Evolutionary conservation across 129 eudicot species (phyloP).

Genomic region (Tanacetum coccineum): DNA sequence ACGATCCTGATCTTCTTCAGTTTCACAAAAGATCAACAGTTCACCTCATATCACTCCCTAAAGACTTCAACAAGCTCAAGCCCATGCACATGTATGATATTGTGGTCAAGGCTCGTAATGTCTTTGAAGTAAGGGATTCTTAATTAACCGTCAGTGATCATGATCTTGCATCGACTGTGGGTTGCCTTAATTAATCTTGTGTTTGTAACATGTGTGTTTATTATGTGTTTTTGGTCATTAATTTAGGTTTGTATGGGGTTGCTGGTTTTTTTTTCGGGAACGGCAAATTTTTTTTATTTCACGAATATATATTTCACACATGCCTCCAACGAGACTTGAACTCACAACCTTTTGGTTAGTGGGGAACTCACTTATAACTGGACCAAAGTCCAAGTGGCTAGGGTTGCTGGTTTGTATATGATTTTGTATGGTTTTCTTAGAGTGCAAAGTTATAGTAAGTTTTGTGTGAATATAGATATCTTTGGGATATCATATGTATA

Average conservation of each 20-base stretch:
- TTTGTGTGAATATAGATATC: neutral
- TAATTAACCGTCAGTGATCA: neutral
- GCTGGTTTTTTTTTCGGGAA: too few species aligned
- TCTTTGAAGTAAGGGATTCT: slow-evolving; percentile 65
- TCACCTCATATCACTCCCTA: slow-evolving; percentile 81
- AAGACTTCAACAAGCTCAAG: slow-evolving; percentile 35
- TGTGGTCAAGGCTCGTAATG: slow-evolving; percentile 77
- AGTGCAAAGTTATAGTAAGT: neutral
- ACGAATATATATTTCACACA: too few species aligned
- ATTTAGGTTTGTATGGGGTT: neutral
- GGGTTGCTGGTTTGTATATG: slow-evolving; percentile 5
- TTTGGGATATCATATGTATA: slow-evolving; percentile 1
- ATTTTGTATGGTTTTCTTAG: neutral
- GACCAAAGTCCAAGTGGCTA: too few species aligned
- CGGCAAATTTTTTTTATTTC: too few species aligned
- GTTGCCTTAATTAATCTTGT: neutral
- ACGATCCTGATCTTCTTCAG: slow-evolving; percentile 69
- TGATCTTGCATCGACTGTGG: slow-evolving; percentile 8
- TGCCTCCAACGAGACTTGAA: too few species aligned
- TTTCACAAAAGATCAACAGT: slow-evolving; percentile 70
- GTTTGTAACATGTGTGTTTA: slow-evolving; percentile 15
- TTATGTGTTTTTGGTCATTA: neutral
- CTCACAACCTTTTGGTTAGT: too few species aligned
- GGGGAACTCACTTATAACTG: too few species aligned
- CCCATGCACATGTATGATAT: slow-evolving; percentile 85